These are phyloP conservation scores for Aspergillus sp. DNA, from an alignment of 2,329 filamentous ascomycete genomes.

Conservation along the genomic window DNA sequence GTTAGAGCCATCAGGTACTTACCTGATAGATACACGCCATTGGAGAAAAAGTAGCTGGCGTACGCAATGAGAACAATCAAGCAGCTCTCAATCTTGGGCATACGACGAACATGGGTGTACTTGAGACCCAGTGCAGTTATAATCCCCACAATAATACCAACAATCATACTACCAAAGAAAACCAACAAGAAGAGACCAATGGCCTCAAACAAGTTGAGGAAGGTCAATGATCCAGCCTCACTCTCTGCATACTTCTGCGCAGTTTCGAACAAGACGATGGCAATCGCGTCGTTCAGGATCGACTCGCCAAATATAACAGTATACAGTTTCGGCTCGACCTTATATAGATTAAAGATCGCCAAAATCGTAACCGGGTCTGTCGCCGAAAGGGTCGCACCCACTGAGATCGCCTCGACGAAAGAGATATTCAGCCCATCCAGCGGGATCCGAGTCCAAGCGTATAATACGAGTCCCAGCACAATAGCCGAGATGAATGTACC, in stretches of 20 bases:
- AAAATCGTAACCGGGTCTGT: constrained; percentile 97
- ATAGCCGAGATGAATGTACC: constrained; percentile 95
- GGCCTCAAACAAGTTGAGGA: constrained; percentile 81
- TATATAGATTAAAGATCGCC: constrained; percentile 98
- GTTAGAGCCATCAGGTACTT: constrained; percentile 28
- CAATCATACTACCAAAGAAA: constrained; percentile 89
- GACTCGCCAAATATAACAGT: constrained; percentile 98
- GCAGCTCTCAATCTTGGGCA: constrained; percentile 95
- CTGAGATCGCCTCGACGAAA: constrained; percentile 93
- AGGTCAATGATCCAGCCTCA: constrained; percentile 61
- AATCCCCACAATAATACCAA: constrained; percentile 82
- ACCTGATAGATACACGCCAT: constrained; percentile 94
- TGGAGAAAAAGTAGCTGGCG: constrained; percentile 95
- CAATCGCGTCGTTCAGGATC: constrained; percentile 95
- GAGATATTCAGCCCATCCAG: constrained; percentile 78
- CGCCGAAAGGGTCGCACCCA: constrained; percentile 91
- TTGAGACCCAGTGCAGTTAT: constrained; percentile 82
- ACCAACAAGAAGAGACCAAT: constrained; percentile 91
- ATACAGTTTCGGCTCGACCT: constrained; percentile 97
- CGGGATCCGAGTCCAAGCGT: constrained; percentile 78
- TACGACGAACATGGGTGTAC: constrained; percentile 85
- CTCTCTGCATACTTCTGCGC: constrained; percentile 83
- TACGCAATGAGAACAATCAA: constrained; percentile 91
- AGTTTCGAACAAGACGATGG: constrained; percentile 97
- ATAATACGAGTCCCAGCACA: constrained; percentile 85